phyloP scores from a whole-genome alignment of 169 alveolate species.

The Perkinsus chesapeaki region DNA sequence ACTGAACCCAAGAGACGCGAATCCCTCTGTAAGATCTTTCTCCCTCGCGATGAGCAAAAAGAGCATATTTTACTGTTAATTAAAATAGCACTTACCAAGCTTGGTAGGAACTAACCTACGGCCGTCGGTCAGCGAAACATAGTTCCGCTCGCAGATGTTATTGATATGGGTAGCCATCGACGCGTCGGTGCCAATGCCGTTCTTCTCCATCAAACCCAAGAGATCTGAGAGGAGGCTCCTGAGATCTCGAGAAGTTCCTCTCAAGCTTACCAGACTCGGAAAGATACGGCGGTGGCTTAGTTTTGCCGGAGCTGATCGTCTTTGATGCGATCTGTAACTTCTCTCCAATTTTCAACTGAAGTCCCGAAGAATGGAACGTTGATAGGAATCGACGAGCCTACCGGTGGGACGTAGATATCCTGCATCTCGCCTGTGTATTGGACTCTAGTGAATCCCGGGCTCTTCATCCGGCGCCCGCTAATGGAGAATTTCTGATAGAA shows the following conservation, averaged over 20 bases:
- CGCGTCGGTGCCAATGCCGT: constrained; percentile 98
- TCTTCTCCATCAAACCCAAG: constrained; percentile 86
- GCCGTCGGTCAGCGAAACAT: constrained; percentile 56
- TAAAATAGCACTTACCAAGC: constrained; percentile 54
- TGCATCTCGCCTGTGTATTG: constrained; percentile 33
- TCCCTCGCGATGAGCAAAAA: no score
- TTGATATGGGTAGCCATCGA: constrained; percentile 96
- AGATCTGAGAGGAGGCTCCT: no score
- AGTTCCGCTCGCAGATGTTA: constrained; percentile 92
- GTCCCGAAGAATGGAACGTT: constrained; percentile 37
- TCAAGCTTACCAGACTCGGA: constrained; percentile 75
- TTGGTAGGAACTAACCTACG: constrained; percentile 85
- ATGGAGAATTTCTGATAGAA: constrained; percentile 45
- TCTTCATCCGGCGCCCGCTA: constrained; percentile 54
- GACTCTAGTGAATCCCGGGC: constrained; percentile 66
- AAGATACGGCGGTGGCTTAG: constrained; percentile 88
- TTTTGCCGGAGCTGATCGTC: constrained; percentile 41
- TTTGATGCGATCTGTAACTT: neutral
- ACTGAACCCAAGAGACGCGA: no score
- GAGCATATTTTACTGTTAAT: no score
- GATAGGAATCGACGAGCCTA: constrained; percentile 24
- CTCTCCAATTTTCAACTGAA: neutral
- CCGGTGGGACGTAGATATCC: constrained; percentile 46
- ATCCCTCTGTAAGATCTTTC: no score
- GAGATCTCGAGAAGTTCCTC: no score